phyloP scores from a whole-genome alignment of 1,139 yeast species.

The Saccharomycopsis hybrid region DNA sequence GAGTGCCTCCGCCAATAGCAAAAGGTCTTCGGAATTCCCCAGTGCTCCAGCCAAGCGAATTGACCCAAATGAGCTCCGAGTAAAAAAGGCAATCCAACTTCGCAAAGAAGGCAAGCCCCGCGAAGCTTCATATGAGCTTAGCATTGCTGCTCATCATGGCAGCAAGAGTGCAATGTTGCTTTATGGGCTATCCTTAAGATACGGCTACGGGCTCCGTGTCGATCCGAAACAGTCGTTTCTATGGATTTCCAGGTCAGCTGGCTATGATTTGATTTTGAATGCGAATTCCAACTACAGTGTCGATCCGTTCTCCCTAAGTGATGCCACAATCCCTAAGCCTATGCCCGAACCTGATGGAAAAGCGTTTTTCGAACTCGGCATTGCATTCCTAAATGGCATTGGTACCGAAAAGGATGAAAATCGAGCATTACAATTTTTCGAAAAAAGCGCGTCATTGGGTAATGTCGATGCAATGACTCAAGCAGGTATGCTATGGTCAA shows the following conservation, averaged over 20 bases:
- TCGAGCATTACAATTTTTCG: constrained; percentile 53
- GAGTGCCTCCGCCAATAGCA: background rate
- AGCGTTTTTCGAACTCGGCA: constrained; percentile 56
- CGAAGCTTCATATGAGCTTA: constrained; percentile 45
- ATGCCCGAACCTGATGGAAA: constrained; percentile 32
- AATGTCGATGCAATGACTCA: constrained; percentile 64
- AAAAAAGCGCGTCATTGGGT: constrained; percentile 68
- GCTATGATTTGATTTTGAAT: constrained; percentile 26
- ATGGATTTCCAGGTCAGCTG: constrained; percentile 53
- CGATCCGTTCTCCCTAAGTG: constrained; percentile 30
- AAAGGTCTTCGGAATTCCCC: no score
- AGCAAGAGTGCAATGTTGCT: constrained; percentile 63
- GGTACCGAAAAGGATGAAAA: constrained; percentile 51
- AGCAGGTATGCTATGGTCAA: constrained; percentile 65
- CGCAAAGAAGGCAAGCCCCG: constrained; percentile 38
- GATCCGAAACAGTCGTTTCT: constrained; percentile 51
- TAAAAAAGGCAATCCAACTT: constrained; percentile 33
- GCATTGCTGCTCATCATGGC: constrained; percentile 39
- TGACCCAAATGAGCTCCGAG: constrained; percentile 29
- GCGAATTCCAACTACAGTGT: constrained; percentile 27
- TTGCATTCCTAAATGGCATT: constrained; percentile 52
- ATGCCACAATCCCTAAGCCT: constrained; percentile 24
- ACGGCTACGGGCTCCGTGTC: constrained; percentile 65
- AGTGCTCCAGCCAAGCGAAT: background rate
- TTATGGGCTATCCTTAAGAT: constrained; percentile 62